Conservation (phyloP, 805 yeast genomes). For the Sugiyamaella valdiviana region DNA sequence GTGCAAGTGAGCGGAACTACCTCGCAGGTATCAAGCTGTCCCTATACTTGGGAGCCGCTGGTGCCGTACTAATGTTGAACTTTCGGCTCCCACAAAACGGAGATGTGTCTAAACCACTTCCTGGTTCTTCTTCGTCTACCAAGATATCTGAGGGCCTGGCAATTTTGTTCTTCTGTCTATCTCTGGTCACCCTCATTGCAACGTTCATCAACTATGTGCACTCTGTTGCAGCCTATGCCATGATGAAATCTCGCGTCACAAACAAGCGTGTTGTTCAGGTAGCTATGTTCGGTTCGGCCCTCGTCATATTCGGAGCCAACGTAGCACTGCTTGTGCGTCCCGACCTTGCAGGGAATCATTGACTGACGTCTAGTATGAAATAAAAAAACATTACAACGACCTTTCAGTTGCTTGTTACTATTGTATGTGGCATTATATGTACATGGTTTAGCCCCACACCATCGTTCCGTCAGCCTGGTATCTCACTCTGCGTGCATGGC, state of each 20-base stretch:
- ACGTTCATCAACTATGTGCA: slow-evolving; percentile 24
- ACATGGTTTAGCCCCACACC: slow-evolving; percentile 21
- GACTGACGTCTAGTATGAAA: too few relatives aligned
- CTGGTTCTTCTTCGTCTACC: background rate
- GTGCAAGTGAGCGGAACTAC: slow-evolving; percentile 29
- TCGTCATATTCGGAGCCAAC: slow-evolving; percentile 19
- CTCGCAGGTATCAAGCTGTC: slow-evolving; percentile 21
- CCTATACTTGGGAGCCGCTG: slow-evolving; percentile 24
- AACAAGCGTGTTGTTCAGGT: slow-evolving; percentile 11
- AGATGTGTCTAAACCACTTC: slow-evolving; percentile 5
- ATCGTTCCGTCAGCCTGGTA: slow-evolving; percentile 20
- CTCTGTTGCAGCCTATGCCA: slow-evolving; percentile 16
- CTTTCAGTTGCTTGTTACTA: too few relatives aligned
- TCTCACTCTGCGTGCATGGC: slow-evolving; percentile 56
- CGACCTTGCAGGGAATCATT: background rate
- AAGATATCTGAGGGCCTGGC: slow-evolving; percentile 11
- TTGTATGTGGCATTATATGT: background rate
- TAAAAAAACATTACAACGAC: too few relatives aligned
- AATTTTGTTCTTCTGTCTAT: slow-evolving; percentile 17
- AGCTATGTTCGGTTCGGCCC: slow-evolving; percentile 15
- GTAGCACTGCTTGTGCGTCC: slow-evolving; percentile 11
- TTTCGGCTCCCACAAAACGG: slow-evolving; percentile 7
- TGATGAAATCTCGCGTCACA: slow-evolving; percentile 19
- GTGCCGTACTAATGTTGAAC: slow-evolving; percentile 20
- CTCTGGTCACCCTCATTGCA: slow-evolving; percentile 18